Evolutionary conservation across 495 filamentous ascomycete genomes (phyloP).

Genomic region (Sabuloglossum arenarium): DNA sequence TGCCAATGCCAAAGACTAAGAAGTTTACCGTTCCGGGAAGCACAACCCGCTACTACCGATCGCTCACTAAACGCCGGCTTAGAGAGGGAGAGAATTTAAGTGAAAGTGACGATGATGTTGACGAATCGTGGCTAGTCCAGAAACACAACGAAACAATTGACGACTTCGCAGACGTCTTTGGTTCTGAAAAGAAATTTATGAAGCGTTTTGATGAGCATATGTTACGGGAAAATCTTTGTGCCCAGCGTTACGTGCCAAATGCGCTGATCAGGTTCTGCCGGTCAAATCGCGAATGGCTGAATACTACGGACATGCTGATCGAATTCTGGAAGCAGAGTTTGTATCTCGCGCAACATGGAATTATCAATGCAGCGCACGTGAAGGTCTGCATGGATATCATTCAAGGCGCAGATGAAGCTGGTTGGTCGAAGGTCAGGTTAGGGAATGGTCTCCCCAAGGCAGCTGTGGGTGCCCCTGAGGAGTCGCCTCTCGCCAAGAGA

Average conservation of each 20-base stretch:
- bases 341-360: constrained; percentile 2
- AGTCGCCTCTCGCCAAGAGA: background rate
- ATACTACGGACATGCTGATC: constrained; percentile 1
- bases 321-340: constrained; percentile 8
- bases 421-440: background rate
- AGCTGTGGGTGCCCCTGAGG: background rate
- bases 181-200: constrained; percentile 10
- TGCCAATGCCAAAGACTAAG: constrained; percentile 1
- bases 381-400: background rate
- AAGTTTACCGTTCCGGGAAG: constrained; percentile 6
- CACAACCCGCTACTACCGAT: constrained; percentile 13
- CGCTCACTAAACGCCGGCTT: constrained; percentile 10
- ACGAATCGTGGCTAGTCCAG: constrained; percentile 10
- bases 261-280: constrained; percentile 11
- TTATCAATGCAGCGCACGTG: background rate
- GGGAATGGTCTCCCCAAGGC: background rate
- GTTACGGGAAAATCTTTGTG: constrained; percentile 9
- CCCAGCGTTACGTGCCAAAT: constrained; percentile 4
- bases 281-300: constrained; percentile 5
- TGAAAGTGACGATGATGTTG: constrained; percentile 15
- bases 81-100: constrained; percentile 10
- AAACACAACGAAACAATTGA: constrained; percentile 10
- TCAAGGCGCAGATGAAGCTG: background rate
- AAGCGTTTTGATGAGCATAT: constrained; percentile 11
- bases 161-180: constrained; percentile 5